A percentile compares a stretch with the other conserved stretches of the same genome.
phyloP scores from a whole-genome alignment of 352 stramenopile genomes.

The Globisporangium okanoganense region DNA sequence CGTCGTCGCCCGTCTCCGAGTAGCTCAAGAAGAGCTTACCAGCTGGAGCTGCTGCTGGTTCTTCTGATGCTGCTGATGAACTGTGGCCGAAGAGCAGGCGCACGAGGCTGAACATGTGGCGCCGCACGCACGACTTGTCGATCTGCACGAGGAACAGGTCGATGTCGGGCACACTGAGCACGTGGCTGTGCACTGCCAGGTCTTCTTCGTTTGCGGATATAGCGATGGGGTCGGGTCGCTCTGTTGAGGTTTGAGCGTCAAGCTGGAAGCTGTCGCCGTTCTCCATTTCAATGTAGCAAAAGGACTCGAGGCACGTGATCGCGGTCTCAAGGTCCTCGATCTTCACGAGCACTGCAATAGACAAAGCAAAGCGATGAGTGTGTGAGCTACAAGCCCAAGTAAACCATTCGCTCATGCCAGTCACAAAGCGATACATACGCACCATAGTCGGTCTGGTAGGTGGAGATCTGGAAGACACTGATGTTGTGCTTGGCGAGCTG shows the following conservation, averaged over 20 bases:
- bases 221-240: not conserved
- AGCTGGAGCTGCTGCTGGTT: not conserved
- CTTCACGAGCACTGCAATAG: slow-evolving; percentile 52
- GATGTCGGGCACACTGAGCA: slow-evolving; percentile 50
- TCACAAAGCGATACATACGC: slow-evolving; percentile 8
- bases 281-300: slow-evolving; percentile 56
- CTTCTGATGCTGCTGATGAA: not conserved
- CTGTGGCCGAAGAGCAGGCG: slow-evolving; percentile 39
- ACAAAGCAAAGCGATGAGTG: slow-evolving; percentile 3
- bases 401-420: not conserved
- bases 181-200: slow-evolving; percentile 37
- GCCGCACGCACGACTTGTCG: slow-evolving; percentile 32
- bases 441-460: slow-evolving; percentile 72
- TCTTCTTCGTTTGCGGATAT: slow-evolving; percentile 10
- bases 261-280: slow-evolving; percentile 22
- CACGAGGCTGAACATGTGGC: slow-evolving; percentile 57
- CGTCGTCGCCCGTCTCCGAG: slow-evolving; percentile 53
- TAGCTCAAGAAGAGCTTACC: slow-evolving; percentile 52
- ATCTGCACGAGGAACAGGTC: slow-evolving; percentile 57
- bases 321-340: slow-evolving; percentile 44
- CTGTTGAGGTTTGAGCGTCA: not conserved
- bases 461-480: slow-evolving; percentile 72
- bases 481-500: slow-evolving; percentile 43
- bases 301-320: slow-evolving; percentile 44
- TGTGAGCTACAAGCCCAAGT: not conserved